A percentile compares a stretch with the other conserved stretches of the same genome.
These are phyloP conservation scores for Medakamo hakoo DNA, from an alignment of 139 green algal genomes.

Conservation along the genomic window DNA sequence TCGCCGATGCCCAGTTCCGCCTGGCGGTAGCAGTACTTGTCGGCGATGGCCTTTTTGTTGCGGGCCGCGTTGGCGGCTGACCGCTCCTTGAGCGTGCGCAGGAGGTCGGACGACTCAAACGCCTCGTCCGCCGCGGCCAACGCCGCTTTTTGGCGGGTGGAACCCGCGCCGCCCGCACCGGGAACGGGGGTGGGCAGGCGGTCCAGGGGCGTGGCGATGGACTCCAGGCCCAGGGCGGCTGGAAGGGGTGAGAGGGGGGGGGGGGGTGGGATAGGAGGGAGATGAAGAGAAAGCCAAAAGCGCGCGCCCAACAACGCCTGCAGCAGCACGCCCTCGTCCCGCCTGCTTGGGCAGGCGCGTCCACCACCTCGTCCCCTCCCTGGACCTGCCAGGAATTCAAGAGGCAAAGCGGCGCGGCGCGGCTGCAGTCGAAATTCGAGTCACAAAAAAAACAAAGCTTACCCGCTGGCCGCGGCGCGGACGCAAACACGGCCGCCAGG, in stretches of 20 bases:
- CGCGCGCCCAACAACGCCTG: too few species aligned
- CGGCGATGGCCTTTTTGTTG: slow-evolving; percentile 31
- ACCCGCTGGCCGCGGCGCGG: background rate
- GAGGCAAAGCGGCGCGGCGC: too few species aligned
- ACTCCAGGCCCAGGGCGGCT: background rate
- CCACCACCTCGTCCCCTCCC: too few species aligned
- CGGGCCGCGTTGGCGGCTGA: slow-evolving; percentile 10
- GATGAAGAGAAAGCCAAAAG: background rate
- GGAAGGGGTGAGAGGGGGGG: background rate
- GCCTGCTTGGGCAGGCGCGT: too few species aligned
- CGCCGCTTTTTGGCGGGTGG: slow-evolving; percentile 2
- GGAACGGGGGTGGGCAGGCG: background rate
- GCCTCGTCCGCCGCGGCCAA: slow-evolving; percentile 13
- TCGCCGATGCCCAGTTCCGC: slow-evolving; percentile 60
- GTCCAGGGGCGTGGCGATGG: background rate
- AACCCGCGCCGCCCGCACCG: background rate
- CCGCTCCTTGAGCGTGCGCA: slow-evolving; percentile 11
- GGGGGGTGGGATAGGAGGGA: background rate
- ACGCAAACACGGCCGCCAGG: background rate
- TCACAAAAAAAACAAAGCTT: background rate
- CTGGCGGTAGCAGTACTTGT: slow-evolving; percentile 55
- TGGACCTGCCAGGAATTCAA: too few species aligned
- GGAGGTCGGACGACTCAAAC: slow-evolving; percentile 18
- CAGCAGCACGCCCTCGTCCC: too few species aligned
- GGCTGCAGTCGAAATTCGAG: too few species aligned